Base-by-base conservation (phyloP, 176 grass and related monocot genomes). In the Zoysia japonica region DNA sequence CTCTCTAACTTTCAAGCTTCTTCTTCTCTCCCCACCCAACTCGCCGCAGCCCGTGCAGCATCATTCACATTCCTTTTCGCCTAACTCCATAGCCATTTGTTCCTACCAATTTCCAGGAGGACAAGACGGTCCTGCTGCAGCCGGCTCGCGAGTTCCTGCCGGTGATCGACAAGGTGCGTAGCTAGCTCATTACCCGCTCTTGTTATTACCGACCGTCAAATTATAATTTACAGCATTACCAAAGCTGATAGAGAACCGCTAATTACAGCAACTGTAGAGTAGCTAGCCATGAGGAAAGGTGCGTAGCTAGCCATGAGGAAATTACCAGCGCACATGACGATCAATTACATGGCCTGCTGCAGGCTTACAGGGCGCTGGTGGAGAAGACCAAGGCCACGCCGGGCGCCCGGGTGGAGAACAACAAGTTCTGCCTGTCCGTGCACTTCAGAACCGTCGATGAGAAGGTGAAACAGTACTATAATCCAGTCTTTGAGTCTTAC, bases 381-480 rank as follows among this genome's bases (percentile, higher is more conserved):
- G 92, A 93, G 77, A 89, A 65, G 74, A 93, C 88, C 11, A 89
- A 86, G 57, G 71, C 66, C 47, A 94, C 84, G 68, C 83, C 86
- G 39, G 96, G 95, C 9, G 92, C 90, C 49, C 94, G 78, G 78
- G 96, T 98, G 78, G 96, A 98, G 90, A 79, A 98, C 84, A 98
- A 98, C 96, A 98, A 95, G 90, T 98, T 98, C 84, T 98, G 96
- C 73, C 83, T 90, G 1, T 94, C 96, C 14, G 96, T 98, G 78
- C 96, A 98, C 85, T 98, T 92, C 88, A 87, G 96, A 89, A 94
- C 92, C 60, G 96, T 98, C n/a, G 92, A 94, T 20, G 96, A 98
- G 76, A 91, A 94, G 92, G 92, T 94, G 28, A 28, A 28, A 28
- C 28, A 28, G 28, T 28, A 28, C 28, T 28, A 28, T 28, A 28